Evolutionary conservation across 345 rosid species (phyloP), one percentile per base, ranked within the genome.

Genomic region (Melastoma malabathricum): DNA sequence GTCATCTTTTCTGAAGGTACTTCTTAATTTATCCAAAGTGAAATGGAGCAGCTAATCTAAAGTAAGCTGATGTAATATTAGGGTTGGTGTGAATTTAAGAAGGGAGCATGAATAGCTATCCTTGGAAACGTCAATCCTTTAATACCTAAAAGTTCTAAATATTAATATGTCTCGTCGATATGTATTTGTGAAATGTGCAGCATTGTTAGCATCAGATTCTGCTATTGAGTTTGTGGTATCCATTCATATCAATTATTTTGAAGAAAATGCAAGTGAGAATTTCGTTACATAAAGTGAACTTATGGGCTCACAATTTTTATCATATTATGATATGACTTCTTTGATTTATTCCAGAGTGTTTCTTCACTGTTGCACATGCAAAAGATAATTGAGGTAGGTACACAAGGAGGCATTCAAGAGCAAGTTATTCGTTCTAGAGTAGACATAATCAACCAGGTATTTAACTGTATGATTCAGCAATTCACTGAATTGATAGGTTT

Each of bases 1-100:
- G 98, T 69, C 83, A 53, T 76, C 93, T 27, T 84, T 90, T 71
- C 57, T 80, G 69, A 90, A 90, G 95, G 98, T 84, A 77, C 15
- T 18, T 50, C 38, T 29, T 4, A 29, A 6, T 29, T 2, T 1
- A 29, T 5, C 38, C 6, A 10, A 6, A 29, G 38, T 29, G 38
- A 29, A 29, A 29, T 29, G 38, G n/a, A n/a, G n/a, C n/a, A n/a
- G n/a, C n/a, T n/a, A n/a, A n/a, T n/a, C n/a, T n/a, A n/a, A n/a
- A n/a, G n/a, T n/a, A n/a, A n/a, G n/a, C n/a, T n/a, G n/a, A n/a
- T n/a, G n/a, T n/a, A n/a, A n/a, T n/a, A n/a, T n/a, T n/a, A n/a
- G n/a, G n/a, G 38, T 29, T 29, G 6, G 9, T 29, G 38, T 29
- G 38, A 29, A 29, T 29, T 29, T 29, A 29, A 10, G 38, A 29